Base-by-base conservation (phyloP, 2,329 filamentous ascomycete species). In the Waltergamsia citrina region DNA sequence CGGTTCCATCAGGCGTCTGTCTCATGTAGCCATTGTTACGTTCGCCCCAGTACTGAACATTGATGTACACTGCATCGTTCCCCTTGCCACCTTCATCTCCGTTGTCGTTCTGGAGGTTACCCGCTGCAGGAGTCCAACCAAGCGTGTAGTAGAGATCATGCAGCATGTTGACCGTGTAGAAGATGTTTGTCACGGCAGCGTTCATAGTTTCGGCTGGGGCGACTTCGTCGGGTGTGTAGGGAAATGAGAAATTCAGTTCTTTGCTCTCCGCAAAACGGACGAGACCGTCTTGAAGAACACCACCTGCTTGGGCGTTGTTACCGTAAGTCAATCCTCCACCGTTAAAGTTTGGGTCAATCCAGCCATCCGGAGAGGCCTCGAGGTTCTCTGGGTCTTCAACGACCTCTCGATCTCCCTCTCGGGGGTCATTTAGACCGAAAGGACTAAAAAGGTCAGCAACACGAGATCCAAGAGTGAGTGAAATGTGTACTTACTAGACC, bases 101-200 rank as follows among this genome's bases (percentile, higher is more conserved):
- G 56, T 71, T 71, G 56, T 67, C 65, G 37, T 51, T 47, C 47
- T 73, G 60, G 48, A 74, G 74, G 52, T 74, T 74, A 3, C 69
- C 69, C 3, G 69, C 67, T 1, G 42, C 51, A 46, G 73, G 69
- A 33, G 56, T 67, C 51, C 74, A 74, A 14, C 69, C 69, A 3
- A 74, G 63, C 9, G 52, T 49, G 47, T 73, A 65, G 21, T 74
- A 58, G 1, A 74, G 49, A 40, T 74, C 70, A 44, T 73, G 70
- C 54, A 66, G 73, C 9, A 51, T 54, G 53, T 74, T 73, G 25
- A 60, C 57, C 1, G 67, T 73, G 56, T 74, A 74, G 54, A 69
- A 74, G 8, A 72, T 59, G 50, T 74, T 69, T 4, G 66, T 61
- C 28, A 67, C 50, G 0, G 69, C 69, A 9, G 68, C 66, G 29